These are phyloP conservation scores for Phycomyces blakesleeanus DNA, from an alignment of 192 early-diverging fungal genomes.

Conservation along the genomic window DNA sequence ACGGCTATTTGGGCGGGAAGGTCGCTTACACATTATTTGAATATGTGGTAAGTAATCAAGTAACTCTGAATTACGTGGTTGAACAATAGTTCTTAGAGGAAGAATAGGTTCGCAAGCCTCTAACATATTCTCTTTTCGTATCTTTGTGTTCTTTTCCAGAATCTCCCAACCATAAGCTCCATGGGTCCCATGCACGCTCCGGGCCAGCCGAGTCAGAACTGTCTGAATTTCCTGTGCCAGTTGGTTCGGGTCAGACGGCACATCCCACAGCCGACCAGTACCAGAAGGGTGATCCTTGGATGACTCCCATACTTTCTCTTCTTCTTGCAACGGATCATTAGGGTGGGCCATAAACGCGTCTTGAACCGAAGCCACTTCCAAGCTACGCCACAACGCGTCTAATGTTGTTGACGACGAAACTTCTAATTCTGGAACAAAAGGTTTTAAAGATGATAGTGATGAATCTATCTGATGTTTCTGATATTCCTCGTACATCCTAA, in stretches of 20 bases:
- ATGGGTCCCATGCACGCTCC: too few relatives aligned
- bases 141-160: not conserved
- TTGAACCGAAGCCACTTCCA: not conserved
- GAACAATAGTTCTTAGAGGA: not conserved
- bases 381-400: not conserved
- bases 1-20: not conserved
- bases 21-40: not conserved
- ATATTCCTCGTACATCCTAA: not conserved
- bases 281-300: not conserved
- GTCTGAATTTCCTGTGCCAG: too few relatives aligned
- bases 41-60: not conserved
- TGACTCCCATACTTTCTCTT: not conserved
- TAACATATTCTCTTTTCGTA: not conserved
- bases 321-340: not conserved
- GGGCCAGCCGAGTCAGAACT: too few relatives aligned
- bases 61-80: not conserved
- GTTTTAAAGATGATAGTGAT: not conserved
- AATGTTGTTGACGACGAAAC: not conserved
- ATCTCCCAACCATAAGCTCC: not conserved
- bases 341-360: not conserved
- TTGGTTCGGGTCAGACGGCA: too few relatives aligned
- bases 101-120: not conserved
- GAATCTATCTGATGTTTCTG: not conserved
- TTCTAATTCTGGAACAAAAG: not conserved
- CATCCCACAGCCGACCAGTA: too few relatives aligned